phyloP scores from a whole-genome alignment of 2,329 filamentous ascomycete species.

The Corinectria fuckeliana region DNA sequence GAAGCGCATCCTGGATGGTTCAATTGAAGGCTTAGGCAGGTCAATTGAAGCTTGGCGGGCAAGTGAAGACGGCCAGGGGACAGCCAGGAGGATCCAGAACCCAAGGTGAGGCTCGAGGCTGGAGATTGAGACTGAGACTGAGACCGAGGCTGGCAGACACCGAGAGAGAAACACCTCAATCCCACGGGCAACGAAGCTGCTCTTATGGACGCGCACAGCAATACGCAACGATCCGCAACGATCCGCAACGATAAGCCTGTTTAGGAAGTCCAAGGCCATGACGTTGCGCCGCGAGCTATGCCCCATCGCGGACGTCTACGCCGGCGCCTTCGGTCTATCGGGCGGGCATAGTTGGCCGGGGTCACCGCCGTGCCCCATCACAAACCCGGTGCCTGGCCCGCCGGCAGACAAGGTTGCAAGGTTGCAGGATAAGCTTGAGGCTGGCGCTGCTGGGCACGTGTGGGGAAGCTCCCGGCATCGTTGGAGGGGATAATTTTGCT shows the following conservation, averaged over 20 bases:
- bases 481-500: conserved; percentile 27
- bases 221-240: conserved; percentile 19
- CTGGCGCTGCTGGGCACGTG: conserved; percentile 29
- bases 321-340: conserved; percentile 26
- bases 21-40: conserved; percentile 14
- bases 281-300: conserved; percentile 16
- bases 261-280: conserved; percentile 23
- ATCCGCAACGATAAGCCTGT: conserved; percentile 30
- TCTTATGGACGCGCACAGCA: conserved; percentile 27
- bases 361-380: conserved; percentile 30
- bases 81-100: not conserved
- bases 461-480: conserved; percentile 25
- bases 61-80: not conserved
- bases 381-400: conserved; percentile 18
- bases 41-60: not conserved
- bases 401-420: conserved; percentile 21
- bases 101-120: conserved; percentile 10
- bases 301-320: conserved; percentile 13
- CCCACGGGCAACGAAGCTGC: conserved; percentile 11
- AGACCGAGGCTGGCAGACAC: conserved; percentile 22
- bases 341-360: conserved; percentile 25
- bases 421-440: conserved; percentile 16
- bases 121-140: conserved; percentile 16
- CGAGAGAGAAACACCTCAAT: not conserved
- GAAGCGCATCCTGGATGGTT: conserved; percentile 41